Evolutionary conservation across 2,329 filamentous ascomycete genomes (phyloP).

Genomic region (Cladophialophora exuberans): DNA sequence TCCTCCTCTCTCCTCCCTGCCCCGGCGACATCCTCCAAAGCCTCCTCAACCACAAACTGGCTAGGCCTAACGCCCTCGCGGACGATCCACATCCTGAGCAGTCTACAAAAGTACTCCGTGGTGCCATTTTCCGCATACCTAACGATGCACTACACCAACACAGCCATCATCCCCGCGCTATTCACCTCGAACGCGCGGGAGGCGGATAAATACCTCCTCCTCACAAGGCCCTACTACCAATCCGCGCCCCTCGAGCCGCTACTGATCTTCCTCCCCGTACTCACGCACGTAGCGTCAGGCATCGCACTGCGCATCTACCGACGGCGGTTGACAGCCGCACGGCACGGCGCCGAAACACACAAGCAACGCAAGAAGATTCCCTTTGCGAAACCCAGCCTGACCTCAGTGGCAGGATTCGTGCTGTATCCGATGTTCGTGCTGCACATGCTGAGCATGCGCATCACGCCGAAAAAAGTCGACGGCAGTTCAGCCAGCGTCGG

Average conservation of each 20-base stretch:
- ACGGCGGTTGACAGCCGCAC: conserved; percentile 68
- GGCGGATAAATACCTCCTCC: conserved; percentile 83
- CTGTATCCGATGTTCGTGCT: conserved; percentile 67
- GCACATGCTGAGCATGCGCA: conserved; percentile 76
- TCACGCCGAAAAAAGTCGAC: conserved; percentile 73
- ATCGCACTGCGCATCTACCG: conserved; percentile 76
- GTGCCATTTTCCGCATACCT: conserved; percentile 81
- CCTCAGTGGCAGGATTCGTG: conserved; percentile 72
- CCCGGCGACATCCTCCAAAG: conserved; percentile 42
- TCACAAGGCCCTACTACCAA: conserved; percentile 91
- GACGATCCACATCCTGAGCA: conserved; percentile 51
- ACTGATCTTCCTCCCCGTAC: conserved; percentile 73
- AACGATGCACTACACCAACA: conserved; percentile 77
- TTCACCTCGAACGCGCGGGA: conserved; percentile 71
- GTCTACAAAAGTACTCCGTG: conserved; percentile 85
- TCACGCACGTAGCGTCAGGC: conserved; percentile 76
- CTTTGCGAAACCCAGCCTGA: conserved; percentile 74
- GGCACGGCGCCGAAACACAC: conserved; percentile 73
- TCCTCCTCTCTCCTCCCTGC: conserved; percentile 52
- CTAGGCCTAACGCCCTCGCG: conserved; percentile 39
- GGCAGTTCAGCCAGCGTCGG: conserved; percentile 87
- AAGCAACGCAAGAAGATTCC: conserved; percentile 50
- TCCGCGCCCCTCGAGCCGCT: conserved; percentile 78
- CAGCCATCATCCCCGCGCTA: conserved; percentile 78
- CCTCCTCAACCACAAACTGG: conserved; percentile 41